Evolutionary conservation across 371 early-diverging fungal genomes (phyloP), one percentile per base, ranked within the genome.

Genomic region (Mucor mucedo): DNA sequence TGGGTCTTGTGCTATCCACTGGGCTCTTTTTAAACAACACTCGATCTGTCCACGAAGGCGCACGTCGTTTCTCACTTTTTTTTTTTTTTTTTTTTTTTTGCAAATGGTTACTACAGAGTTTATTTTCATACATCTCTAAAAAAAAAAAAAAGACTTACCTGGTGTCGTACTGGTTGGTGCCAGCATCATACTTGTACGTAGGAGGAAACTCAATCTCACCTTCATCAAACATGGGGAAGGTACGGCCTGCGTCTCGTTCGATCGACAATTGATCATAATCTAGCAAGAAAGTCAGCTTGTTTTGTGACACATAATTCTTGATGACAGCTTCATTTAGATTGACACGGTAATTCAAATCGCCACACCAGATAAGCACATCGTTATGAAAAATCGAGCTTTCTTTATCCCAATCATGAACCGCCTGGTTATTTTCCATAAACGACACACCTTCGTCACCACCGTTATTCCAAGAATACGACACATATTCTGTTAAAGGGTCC

Each of bases 271-370:
- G 93, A 69, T 93, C 93, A 47, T 86, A 84, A 14, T 85, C 88
- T 16, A 88, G 61, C 38, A 92, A 68, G 0, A 73, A 33, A 28
- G 82, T 81, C 21, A 83, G 69, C 48, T 88, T 70, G 2, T 80
- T 79, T n/a, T 83, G 76, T 39, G 72, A 75, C 8, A 95, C 49
- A 5, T 82, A 71, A 8, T 73, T 68, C 53, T 79, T 81, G 54
- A 92, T 77, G 32, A 87, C 81, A 7, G 82, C 76, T 33, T 85
- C 84, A 4, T 84, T 75, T 0, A 95, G 61, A 2, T 84, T 84
- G 29, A 98, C 78, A 4, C 98, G 87, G 73, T 97, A 97, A 65
- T 98, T 98, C 63, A 98, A 75, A 71, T 98, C 98, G 13, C 98
- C 98, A 38, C 95, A 68, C 94, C 96, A 98, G 49, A 98, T 76